phyloP scores from a whole-genome alignment of 2,329 filamentous ascomycete species.

The Aspergillus sp. region DNA sequence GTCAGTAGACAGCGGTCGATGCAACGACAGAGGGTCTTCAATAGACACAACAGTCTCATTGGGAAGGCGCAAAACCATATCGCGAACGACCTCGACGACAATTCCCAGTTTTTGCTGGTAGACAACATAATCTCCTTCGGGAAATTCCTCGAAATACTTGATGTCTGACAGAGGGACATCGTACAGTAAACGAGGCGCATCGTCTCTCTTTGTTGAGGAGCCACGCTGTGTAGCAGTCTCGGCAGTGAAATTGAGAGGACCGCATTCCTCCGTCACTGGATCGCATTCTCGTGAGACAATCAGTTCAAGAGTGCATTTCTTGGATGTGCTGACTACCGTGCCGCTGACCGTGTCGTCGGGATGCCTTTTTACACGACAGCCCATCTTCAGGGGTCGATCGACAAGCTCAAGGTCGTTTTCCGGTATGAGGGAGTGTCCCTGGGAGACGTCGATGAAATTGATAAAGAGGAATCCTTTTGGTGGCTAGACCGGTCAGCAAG shows the following conservation, averaged over 20 bases:
- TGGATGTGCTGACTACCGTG: conserved; percentile 42
- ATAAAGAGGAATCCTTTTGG: conserved; percentile 45
- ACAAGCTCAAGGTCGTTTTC: conserved; percentile 42
- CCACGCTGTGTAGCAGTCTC: conserved; percentile 4
- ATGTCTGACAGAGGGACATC: conserved; percentile 39
- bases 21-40: conserved; percentile 36
- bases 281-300: conserved; percentile 15
- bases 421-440: conserved; percentile 35
- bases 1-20: conserved; percentile 23
- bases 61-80: conserved; percentile 42
- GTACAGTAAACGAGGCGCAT: conserved; percentile 20
- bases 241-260: conserved; percentile 13
- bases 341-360: conserved; percentile 44
- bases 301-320: conserved; percentile 37
- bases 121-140: conserved; percentile 44
- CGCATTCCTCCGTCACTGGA: conserved; percentile 13
- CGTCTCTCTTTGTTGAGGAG: conserved; percentile 1
- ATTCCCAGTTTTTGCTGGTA: conserved; percentile 49
- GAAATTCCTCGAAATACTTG: conserved; percentile 35
- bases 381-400: conserved; percentile 46
- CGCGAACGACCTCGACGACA: conserved; percentile 41
- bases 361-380: conserved; percentile 46
- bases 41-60: conserved; percentile 48
- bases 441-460: conserved; percentile 23
- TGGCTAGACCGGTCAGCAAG: too few relatives aligned